phyloP scores from a whole-genome alignment of 441 rosid species.

The Adansonia madagascariensis region DNA sequence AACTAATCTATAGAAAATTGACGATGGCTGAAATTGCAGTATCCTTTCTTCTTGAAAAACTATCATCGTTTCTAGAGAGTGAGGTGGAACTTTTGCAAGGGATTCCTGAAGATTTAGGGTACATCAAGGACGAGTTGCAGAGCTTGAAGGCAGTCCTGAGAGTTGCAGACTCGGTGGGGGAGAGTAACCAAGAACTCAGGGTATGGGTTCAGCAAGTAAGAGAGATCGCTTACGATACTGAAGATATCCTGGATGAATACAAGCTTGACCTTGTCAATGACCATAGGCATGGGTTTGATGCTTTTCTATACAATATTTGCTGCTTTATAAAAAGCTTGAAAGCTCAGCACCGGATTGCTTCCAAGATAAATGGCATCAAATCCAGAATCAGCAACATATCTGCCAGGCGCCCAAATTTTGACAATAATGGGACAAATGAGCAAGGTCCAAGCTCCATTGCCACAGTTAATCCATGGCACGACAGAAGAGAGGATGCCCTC shows the following conservation, averaged over 20 bases:
- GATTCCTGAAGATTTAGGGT: constrained; percentile 36
- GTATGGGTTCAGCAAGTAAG: constrained; percentile 55
- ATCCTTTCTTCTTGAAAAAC: constrained; percentile 36
- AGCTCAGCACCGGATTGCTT: constrained; percentile 41
- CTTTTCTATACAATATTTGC: constrained; percentile 25
- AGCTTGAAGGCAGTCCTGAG: constrained; percentile 43
- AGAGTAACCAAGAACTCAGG: constrained; percentile 42
- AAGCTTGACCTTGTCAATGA: constrained; percentile 30
- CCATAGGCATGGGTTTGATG: constrained; percentile 18
- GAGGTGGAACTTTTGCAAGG: constrained; percentile 33
- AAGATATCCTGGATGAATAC: constrained; percentile 57
- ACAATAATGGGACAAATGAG: constrained; percentile 29
- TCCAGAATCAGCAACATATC: constrained; percentile 31
- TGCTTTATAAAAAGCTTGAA: constrained; percentile 36
- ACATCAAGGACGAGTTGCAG: constrained; percentile 39
- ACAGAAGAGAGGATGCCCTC: constrained; percentile 37
- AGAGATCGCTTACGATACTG: constrained; percentile 44
- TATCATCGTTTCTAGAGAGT: constrained; percentile 28
- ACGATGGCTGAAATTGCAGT: constrained; percentile 58
- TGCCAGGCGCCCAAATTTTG: constrained; percentile 32
- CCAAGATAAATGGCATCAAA: constrained; percentile 32
- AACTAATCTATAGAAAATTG: constrained; percentile 8
- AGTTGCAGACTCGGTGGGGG: constrained; percentile 42
- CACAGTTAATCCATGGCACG: constrained; percentile 15
- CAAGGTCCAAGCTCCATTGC: constrained; percentile 31